Percentiles rank a stretch among this genome's conserved stretches.
Evolutionary conservation across 305 asterid genomes (phyloP).

Genomic region (Fraxinus paxiana): DNA sequence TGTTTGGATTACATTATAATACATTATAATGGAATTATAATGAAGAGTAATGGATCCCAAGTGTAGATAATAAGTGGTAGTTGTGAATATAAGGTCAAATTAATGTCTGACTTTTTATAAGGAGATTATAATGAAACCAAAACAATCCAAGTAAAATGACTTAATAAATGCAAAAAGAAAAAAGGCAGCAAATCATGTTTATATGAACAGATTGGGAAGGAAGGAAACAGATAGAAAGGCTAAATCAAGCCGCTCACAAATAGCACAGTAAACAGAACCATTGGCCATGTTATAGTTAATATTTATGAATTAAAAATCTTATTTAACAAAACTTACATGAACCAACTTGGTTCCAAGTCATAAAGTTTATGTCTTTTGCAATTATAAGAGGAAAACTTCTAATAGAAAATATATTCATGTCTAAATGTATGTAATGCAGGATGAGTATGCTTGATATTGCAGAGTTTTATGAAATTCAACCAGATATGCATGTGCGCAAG

Average conservation of each 20-base stretch:
- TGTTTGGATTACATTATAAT: neutral
- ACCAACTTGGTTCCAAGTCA: neutral
- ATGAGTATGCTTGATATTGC: neutral
- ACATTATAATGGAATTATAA: neutral
- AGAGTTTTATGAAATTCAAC: neutral
- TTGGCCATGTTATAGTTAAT: neutral
- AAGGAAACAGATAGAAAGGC: neutral
- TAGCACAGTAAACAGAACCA: neutral
- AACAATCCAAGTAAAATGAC: neutral
- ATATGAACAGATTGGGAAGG: neutral
- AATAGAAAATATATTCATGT: neutral
- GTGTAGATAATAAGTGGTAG: neutral
- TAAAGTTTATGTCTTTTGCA: neutral
- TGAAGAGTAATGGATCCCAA: neutral
- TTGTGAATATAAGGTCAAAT: neutral
- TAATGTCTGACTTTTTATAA: neutral
- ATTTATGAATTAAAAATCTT: neutral
- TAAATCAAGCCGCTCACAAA: neutral
- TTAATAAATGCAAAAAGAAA: neutral
- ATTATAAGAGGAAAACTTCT: neutral
- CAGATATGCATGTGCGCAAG: neutral
- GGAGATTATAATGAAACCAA: neutral
- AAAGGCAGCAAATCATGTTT: neutral
- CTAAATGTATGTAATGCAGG: neutral
- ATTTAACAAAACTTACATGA: neutral